Conservation (phyloP, 495 filamentous ascomycete species). For the Cudoniella acicularis region DNA sequence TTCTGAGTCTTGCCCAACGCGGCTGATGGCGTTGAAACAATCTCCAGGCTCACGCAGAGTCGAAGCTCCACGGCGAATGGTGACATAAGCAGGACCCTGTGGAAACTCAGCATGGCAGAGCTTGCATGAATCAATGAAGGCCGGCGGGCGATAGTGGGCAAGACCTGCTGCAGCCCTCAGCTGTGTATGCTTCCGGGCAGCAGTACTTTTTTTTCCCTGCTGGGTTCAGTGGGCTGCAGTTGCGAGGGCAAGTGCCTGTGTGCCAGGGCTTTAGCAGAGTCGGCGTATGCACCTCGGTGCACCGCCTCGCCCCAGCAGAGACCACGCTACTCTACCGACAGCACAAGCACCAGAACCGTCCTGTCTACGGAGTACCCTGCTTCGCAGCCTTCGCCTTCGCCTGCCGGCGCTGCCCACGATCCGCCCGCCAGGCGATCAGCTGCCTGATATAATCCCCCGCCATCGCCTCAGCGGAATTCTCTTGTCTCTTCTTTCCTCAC, state of each 20-base stretch:
- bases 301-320: not conserved
- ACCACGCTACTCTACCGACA: not conserved
- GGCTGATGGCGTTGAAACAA: slow-evolving; percentile 24
- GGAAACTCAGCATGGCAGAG: not conserved
- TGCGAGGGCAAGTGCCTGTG: not conserved
- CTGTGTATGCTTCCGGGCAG: not conserved
- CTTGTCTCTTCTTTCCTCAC: slow-evolving; percentile 34
- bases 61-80: slow-evolving; percentile 9
- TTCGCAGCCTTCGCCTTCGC: not conserved
- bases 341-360: not conserved
- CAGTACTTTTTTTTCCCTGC: not conserved
- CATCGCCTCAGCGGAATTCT: slow-evolving; percentile 2
- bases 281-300: not conserved
- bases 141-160: not conserved
- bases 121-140: slow-evolving; percentile 1
- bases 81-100: slow-evolving; percentile 14
- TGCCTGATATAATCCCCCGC: slow-evolving; percentile 5
- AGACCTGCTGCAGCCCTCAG: slow-evolving; percentile 2
- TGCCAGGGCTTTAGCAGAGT: not conserved
- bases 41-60: slow-evolving; percentile 12
- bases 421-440: not conserved
- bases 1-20: slow-evolving; percentile 10
- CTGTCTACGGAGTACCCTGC: not conserved
- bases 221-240: slow-evolving; percentile 2
- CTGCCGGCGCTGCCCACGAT: not conserved